These are phyloP conservation scores for Monilinia vaccinii-corymbosi DNA, from an alignment of 2,329 filamentous ascomycete species.

Conservation along the genomic window DNA sequence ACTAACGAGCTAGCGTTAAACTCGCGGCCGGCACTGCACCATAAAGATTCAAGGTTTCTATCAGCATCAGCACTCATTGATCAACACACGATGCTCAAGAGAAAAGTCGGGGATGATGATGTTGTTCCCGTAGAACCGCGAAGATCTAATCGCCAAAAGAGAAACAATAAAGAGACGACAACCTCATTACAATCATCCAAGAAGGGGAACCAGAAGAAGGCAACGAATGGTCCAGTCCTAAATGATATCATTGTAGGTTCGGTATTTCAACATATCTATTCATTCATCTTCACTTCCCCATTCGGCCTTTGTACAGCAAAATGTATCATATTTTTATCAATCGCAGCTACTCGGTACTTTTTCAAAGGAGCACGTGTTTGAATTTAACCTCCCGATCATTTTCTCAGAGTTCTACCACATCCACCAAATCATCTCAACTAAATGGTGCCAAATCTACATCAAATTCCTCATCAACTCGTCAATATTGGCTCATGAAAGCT, in stretches of 20 bases:
- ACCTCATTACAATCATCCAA: conserved; percentile 4
- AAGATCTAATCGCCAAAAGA: conserved; percentile 21
- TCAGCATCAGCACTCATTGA: too few relatives aligned
- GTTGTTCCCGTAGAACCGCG: conserved; percentile 13
- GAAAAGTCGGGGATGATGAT: conserved; percentile 18
- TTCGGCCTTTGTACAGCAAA: too few relatives aligned
- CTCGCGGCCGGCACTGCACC: too few relatives aligned
- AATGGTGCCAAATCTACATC: conserved; percentile 9
- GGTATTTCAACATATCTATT: too few relatives aligned
- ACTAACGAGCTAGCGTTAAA: too few relatives aligned
- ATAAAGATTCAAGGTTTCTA: too few relatives aligned
- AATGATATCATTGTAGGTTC: conserved; percentile 3
- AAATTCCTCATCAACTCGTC: conserved; percentile 24
- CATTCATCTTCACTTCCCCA: too few relatives aligned
- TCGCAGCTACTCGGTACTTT: neutral
- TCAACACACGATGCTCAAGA: conserved; percentile 20
- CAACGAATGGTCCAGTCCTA: neutral
- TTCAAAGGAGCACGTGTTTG: neutral
- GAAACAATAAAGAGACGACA: conserved; percentile 5
- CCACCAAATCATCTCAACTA: neutral
- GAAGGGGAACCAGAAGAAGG: neutral
- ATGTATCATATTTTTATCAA: neutral
- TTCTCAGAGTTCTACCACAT: conserved; percentile 8
- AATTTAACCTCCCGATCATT: neutral
- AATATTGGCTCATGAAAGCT: conserved; percentile 78